Conservation (phyloP, 75 land plant species). For the Selaginella tamariscina region DNA sequence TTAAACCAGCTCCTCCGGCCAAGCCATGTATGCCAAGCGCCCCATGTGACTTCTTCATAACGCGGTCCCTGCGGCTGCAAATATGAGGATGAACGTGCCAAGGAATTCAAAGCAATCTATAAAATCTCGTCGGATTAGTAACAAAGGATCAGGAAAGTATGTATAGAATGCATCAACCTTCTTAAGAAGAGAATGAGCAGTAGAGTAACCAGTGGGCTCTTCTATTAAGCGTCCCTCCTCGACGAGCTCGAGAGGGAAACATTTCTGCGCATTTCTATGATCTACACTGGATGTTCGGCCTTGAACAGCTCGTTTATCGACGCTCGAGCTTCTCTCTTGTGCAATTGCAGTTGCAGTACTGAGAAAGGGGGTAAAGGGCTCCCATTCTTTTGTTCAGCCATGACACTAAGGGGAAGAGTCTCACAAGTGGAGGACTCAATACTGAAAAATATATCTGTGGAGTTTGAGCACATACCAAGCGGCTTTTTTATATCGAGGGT, state of each 20-base stretch:
- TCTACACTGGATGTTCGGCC: not conserved
- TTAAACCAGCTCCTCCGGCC: conserved; percentile 6
- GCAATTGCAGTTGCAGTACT: not conserved
- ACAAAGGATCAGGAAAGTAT: not conserved
- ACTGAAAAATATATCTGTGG: too few species aligned
- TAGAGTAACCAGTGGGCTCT: not conserved
- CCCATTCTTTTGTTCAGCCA: not conserved
- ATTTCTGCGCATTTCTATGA: not conserved
- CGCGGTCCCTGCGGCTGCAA: conserved; percentile 60
- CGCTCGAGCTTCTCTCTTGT: not conserved
- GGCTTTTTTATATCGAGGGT: too few species aligned
- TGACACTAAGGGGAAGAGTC: not conserved
- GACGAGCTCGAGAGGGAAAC: not conserved
- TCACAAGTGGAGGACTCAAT: too few species aligned
- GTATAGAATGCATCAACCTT: not conserved
- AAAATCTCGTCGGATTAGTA: too few species aligned
- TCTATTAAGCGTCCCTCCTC: not conserved
- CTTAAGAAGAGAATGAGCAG: not conserved
- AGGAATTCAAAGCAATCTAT: conserved; percentile 30
- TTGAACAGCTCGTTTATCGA: not conserved
- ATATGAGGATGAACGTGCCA: conserved; percentile 61
- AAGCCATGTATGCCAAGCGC: conserved; percentile 40
- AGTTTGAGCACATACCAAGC: too few species aligned
- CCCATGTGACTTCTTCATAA: conserved; percentile 23
- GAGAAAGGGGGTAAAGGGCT: not conserved